A percentile compares a stretch with the other conserved stretches of the same genome.
These are phyloP conservation scores for Metschnikowia reukaufii DNA, from an alignment of 805 yeast species.

Conservation along the genomic window DNA sequence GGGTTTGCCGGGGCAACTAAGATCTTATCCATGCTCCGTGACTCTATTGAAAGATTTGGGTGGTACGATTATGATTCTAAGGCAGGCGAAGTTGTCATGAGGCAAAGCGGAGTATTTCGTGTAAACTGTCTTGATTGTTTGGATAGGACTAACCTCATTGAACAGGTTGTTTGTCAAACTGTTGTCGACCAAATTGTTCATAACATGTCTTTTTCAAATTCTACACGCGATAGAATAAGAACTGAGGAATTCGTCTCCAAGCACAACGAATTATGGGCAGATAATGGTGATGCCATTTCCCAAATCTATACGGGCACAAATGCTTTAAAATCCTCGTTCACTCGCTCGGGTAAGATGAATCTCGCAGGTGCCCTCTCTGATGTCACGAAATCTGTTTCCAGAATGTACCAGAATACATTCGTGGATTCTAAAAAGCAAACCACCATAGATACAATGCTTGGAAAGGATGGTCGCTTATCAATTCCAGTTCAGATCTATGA, in stretches of 20 bases:
- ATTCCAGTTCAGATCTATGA: slow-evolving; percentile 73
- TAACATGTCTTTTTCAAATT: background rate
- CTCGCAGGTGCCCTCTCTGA: slow-evolving; percentile 96
- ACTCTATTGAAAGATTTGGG: slow-evolving; percentile 74
- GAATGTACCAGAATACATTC: slow-evolving; percentile 94
- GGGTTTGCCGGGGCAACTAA: slow-evolving; percentile 82
- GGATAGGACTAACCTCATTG: slow-evolving; percentile 89
- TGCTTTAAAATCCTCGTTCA: slow-evolving; percentile 83
- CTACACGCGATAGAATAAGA: slow-evolving; percentile 11
- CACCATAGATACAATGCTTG: slow-evolving; percentile 84
- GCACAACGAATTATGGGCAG: slow-evolving; percentile 52
- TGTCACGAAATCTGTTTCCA: slow-evolving; percentile 91
- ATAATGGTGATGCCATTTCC: slow-evolving; percentile 64
- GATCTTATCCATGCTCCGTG: slow-evolving; percentile 61
- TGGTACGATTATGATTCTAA: slow-evolving; percentile 72
- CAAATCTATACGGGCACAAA: slow-evolving; percentile 75
- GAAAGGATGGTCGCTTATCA: slow-evolving; percentile 69
- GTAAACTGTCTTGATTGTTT: slow-evolving; percentile 93
- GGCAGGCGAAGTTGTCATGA: slow-evolving; percentile 54
- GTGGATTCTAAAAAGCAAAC: slow-evolving; percentile 88
- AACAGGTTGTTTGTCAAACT: slow-evolving; percentile 75
- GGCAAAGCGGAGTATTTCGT: slow-evolving; percentile 89
- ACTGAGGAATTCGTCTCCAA: slow-evolving; percentile 15
- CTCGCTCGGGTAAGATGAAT: slow-evolving; percentile 94
- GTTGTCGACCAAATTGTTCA: slow-evolving; percentile 49